phyloP scores from a whole-genome alignment of 129 eudicot species.

The Centaurea solstitialis region DNA sequence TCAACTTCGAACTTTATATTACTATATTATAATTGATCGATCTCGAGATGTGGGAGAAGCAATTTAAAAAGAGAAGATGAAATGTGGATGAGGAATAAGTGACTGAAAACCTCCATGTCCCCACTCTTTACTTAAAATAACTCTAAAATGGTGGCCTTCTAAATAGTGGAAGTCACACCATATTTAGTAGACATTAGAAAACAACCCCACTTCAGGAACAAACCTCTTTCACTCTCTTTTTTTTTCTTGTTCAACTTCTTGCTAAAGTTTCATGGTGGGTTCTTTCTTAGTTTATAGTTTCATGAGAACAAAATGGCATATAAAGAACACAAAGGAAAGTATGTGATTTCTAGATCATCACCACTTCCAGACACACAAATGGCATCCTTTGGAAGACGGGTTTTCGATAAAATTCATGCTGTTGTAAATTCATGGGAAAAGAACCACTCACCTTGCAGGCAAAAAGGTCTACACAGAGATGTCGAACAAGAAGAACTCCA shows the following conservation, averaged over 20 bases:
- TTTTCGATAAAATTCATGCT: conserved; percentile 29
- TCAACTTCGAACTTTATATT: background rate
- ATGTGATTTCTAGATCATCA: conserved; percentile 35
- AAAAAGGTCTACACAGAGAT: conserved; percentile 48
- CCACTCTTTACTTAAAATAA: conserved; percentile 27
- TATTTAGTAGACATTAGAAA: conserved; percentile 25
- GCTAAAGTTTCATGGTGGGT: conserved; percentile 37
- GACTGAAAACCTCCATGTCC: conserved; percentile 28
- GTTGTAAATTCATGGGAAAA: conserved; percentile 42
- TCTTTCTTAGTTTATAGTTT: conserved; percentile 14
- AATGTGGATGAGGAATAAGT: conserved; percentile 41
- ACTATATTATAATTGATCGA: background rate
- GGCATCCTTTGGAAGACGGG: conserved; percentile 29
- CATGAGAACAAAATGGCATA: conserved; percentile 33
- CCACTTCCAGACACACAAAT: conserved; percentile 33
- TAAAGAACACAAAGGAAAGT: conserved; percentile 7
- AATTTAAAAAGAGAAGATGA: background rate
- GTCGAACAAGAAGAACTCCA: conserved; percentile 63
- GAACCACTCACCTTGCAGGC: conserved; percentile 38
- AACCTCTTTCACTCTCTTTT: background rate
- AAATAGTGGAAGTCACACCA: conserved; percentile 39
- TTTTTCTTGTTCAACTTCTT: conserved; percentile 9
- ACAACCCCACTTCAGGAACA: conserved; percentile 31
- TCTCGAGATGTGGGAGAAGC: conserved; percentile 16
- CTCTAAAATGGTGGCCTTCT: conserved; percentile 6